phyloP scores from a whole-genome alignment of 306 rosid species.

The Casuarina equisetifolia region DNA sequence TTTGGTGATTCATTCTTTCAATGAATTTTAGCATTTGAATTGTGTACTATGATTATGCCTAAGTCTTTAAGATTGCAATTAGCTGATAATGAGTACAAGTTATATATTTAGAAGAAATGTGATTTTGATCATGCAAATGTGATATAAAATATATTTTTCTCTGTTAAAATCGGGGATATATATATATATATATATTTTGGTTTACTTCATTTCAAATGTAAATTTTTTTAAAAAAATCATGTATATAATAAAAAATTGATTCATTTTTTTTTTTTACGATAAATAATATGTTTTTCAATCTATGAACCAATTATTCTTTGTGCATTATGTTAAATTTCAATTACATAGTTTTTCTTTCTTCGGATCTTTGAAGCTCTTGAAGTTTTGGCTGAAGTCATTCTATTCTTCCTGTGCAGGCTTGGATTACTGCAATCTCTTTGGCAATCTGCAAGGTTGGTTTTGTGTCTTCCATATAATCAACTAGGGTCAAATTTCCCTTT shows the following conservation, averaged over 20 bases:
- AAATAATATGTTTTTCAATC: neutral
- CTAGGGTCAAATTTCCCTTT: slow-evolving; percentile 16
- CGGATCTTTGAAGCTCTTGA: neutral
- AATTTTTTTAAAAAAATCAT: neutral
- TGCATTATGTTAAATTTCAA: neutral
- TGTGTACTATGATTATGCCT: neutral
- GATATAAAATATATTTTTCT: neutral
- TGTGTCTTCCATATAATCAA: slow-evolving; percentile 15
- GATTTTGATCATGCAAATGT: neutral
- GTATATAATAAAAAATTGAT: too few relatives aligned
- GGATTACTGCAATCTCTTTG: slow-evolving; percentile 78
- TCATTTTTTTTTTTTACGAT: too few relatives aligned
- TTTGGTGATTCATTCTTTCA: neutral
- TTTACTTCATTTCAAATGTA: neutral
- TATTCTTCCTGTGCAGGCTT: slow-evolving; percentile 57
- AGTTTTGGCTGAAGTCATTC: slow-evolving; percentile 13
- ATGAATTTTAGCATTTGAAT: neutral
- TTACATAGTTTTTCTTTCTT: slow-evolving; percentile 6
- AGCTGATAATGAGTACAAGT: neutral
- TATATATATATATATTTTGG: too few relatives aligned
- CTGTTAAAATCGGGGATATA: neutral
- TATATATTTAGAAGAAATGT: neutral
- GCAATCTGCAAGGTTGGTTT: slow-evolving; percentile 85
- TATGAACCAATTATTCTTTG: neutral
- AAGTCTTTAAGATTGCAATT: neutral